Evolutionary conservation across 208 protist species (phyloP).

Genomic region (Trypanosoma avium): DNA sequence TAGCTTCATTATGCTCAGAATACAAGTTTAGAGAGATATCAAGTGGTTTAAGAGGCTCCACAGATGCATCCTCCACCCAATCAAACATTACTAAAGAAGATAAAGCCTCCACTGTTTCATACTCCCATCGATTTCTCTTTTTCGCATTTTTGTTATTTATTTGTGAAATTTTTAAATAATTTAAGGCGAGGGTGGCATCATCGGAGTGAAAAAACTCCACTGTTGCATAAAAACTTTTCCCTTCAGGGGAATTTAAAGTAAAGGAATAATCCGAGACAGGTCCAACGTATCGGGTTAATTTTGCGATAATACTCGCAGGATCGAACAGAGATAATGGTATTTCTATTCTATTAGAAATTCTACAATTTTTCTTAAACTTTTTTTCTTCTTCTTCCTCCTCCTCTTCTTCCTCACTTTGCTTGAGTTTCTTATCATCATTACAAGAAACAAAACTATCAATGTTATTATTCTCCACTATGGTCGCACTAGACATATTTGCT

Average conservation of each 20-base stretch:
- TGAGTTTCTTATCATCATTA: not conserved
- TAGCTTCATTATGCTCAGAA: slow-evolving; percentile 6
- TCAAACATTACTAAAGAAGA: slow-evolving; percentile 6
- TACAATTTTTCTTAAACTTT: too few relatives aligned
- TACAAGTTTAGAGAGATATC: not conserved
- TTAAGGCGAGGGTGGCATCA: slow-evolving; percentile 20
- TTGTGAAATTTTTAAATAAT: too few relatives aligned
- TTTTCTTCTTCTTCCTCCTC: not conserved
- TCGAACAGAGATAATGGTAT: slow-evolving; percentile 23
- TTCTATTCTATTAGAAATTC: slow-evolving; percentile 17
- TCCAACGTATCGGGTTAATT: slow-evolving; percentile 26
- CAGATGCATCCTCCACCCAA: slow-evolving; percentile 16
- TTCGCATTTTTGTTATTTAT: too few relatives aligned
- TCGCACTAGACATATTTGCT: not conserved
- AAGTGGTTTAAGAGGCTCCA: not conserved
- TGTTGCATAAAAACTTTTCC: slow-evolving; percentile 2
- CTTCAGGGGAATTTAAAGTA: slow-evolving; percentile 6
- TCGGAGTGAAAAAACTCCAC: slow-evolving; percentile 29
- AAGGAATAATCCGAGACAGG: slow-evolving; percentile 28
- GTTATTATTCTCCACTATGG: not conserved
- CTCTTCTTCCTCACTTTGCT: not conserved
- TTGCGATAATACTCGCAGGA: slow-evolving; percentile 19
- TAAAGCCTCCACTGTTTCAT: slow-evolving; percentile 2
- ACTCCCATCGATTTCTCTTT: not conserved
- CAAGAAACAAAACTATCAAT: not conserved